Conservation (phyloP, 2,329 filamentous ascomycete species). For the Pseudogymnoascus sp. region DNA sequence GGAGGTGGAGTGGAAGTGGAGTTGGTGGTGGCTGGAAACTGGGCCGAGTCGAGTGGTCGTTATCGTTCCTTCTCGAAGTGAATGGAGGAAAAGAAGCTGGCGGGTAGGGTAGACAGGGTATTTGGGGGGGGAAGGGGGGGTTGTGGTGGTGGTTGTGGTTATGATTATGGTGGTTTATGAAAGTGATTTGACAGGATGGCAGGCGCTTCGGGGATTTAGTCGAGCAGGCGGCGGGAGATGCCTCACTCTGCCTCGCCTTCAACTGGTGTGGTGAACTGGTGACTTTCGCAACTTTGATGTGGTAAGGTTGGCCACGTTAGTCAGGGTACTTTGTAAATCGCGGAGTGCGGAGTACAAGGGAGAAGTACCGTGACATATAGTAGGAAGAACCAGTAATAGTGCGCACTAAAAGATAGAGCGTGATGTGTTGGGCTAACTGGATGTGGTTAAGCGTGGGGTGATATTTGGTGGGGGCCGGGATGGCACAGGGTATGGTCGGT, state of each 20-base stretch:
- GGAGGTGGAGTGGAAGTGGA: not conserved
- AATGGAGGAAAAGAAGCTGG: not conserved
- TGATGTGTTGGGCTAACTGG: not conserved
- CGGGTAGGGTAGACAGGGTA: not conserved
- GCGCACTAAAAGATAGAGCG: not conserved
- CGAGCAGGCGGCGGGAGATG: not conserved
- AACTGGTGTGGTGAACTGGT: not conserved
- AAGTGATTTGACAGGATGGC: not conserved
- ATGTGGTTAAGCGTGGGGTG: not conserved
- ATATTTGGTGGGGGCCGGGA: not conserved
- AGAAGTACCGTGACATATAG: not conserved
- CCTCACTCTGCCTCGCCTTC: not conserved
- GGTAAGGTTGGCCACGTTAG: not conserved
- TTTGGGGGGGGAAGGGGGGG: constrained; percentile 2
- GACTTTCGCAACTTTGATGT: not conserved
- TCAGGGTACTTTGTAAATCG: not conserved
- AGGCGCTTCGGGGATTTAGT: not conserved
- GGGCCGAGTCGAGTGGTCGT: not conserved
- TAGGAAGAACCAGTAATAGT: too few species aligned
- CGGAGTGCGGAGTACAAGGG: not conserved
- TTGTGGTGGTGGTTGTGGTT: not conserved
- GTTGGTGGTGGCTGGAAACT: not conserved
- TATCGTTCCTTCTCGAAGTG: constrained; percentile 1
- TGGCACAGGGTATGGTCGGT: not conserved
- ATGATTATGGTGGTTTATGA: not conserved